Evolutionary conservation across 805 yeast genomes (phyloP), one percentile per base, ranked within the genome.

Genomic region (Kazachstania psychrophila): DNA sequence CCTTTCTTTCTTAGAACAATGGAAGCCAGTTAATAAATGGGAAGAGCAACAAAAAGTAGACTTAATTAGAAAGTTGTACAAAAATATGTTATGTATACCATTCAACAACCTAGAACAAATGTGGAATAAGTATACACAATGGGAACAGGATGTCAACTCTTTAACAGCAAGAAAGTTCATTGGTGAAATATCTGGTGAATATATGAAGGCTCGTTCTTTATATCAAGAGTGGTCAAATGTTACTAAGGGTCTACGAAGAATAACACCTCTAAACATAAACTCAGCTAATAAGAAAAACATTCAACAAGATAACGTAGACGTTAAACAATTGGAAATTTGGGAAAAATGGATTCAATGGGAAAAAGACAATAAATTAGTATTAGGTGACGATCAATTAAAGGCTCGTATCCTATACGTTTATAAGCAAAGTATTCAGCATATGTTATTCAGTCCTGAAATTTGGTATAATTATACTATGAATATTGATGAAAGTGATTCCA

Each of bases 11-110:
- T 68, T 87, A 43, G 78, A 76, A 45, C 65, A 72, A 23, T 83
- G 92, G 89, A 76, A 75, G 33, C 88, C 95, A 3, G 69, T 75
- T 13, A 75, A 78, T 24, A 74, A 79, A 30, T 85, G 89, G 81
- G 97, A 89, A 53, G 79, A 75, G 44, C 87, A 82, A 53, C 88
- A 82, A 48, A 79, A 83, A 45, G 70, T 73, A 50, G 95, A 85
- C 50, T 65, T 79, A 50, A 72, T 82, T 32, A 70, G 97, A 48
- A 77, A 76, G 43, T 69, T 81, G 4, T 85, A 79, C 57, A 74
- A 80, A 46, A 72, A 72, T 40, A 75, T 81, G 44, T 66, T 87
- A 14, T 65, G 72, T n/a, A 69, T 77, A n/a, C 98, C 98, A 4
- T 68, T 84, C 19, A 70, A 71, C 34, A 75, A 77, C 41, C 62